Evolutionary conservation across 805 yeast genomes (phyloP).

Genomic region (Lipomyces yamadae): DNA sequence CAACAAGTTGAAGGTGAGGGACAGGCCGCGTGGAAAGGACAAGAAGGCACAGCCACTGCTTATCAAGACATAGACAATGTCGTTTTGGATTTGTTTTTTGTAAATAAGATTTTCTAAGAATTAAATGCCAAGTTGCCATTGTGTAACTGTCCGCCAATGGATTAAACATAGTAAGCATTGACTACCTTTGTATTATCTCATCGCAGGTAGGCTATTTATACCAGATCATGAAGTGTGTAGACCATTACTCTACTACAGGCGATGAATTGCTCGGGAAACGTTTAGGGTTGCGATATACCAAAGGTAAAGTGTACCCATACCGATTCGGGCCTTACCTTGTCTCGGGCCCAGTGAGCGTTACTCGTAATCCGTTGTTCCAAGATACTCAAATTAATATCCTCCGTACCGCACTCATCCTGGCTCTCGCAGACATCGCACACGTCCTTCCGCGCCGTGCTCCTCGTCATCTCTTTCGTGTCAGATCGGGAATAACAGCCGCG

Average conservation of each 20-base stretch:
- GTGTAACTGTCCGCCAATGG: too few species aligned
- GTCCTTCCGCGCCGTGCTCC: background rate
- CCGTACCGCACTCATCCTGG: background rate
- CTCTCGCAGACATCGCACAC: background rate
- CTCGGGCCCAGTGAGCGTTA: too few species aligned
- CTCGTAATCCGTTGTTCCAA: too few species aligned
- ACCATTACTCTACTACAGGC: too few species aligned
- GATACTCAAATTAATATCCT: background rate
- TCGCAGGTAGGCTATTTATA: too few species aligned
- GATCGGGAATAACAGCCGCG: conserved; percentile 25
- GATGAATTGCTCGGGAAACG: too few species aligned
- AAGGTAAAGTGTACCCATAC: too few species aligned
- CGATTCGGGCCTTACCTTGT: too few species aligned
- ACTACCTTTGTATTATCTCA: too few species aligned
- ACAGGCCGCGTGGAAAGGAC: conserved; percentile 81
- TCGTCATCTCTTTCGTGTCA: conserved; percentile 1
- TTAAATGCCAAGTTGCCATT: background rate
- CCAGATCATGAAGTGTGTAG: too few species aligned
- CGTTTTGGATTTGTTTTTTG: background rate
- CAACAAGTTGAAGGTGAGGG: conserved; percentile 84
- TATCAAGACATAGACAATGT: conserved; percentile 5
- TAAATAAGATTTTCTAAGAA: background rate
- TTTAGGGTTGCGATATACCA: too few species aligned
- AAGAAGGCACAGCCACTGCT: conserved; percentile 30
- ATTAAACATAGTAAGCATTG: too few species aligned